phyloP scores from a whole-genome alignment of 805 yeast genomes.

The Diddensiella santjacobensis region DNA sequence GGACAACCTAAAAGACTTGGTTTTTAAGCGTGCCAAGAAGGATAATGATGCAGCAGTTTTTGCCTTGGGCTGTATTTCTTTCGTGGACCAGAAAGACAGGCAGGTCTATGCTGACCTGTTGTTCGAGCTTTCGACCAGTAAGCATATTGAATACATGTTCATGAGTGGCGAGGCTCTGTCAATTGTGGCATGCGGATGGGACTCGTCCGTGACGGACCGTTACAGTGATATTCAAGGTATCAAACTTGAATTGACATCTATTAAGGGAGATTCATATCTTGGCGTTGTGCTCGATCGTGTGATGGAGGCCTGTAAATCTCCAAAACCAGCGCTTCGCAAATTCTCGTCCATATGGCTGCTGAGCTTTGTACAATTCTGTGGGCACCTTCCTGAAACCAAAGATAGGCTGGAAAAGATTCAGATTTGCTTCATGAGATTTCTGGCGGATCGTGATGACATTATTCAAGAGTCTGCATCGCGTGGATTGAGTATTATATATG shows the following conservation, averaged over 20 bases:
- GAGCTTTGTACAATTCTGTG: conserved; percentile 72
- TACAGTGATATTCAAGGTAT: conserved; percentile 52
- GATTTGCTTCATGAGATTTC: conserved; percentile 66
- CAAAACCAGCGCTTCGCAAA: conserved; percentile 71
- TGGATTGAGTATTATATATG: conserved; percentile 80
- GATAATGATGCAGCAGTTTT: conserved; percentile 57
- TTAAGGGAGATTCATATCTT: conserved; percentile 11
- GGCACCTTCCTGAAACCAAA: conserved; percentile 41
- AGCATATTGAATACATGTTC: conserved; percentile 72
- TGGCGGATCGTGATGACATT: conserved; percentile 78
- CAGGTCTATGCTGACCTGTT: conserved; percentile 41
- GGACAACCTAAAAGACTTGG: conserved; percentile 11
- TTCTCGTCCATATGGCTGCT: conserved; percentile 85
- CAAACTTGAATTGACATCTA: background rate
- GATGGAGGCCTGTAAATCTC: conserved; percentile 50
- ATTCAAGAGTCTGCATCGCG: conserved; percentile 91
- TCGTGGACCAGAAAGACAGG: conserved; percentile 35
- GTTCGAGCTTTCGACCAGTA: conserved; percentile 57
- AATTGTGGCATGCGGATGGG: conserved; percentile 72
- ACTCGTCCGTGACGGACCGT: conserved; percentile 50
- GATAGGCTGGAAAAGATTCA: conserved; percentile 60
- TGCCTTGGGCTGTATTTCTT: conserved; percentile 52
- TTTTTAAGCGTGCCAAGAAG: conserved; percentile 37
- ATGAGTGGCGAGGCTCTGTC: conserved; percentile 82
- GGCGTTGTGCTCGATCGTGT: conserved; percentile 44